These are phyloP conservation scores for Kernera saxatilis DNA, from an alignment of 345 rosid species.

Conservation along the genomic window DNA sequence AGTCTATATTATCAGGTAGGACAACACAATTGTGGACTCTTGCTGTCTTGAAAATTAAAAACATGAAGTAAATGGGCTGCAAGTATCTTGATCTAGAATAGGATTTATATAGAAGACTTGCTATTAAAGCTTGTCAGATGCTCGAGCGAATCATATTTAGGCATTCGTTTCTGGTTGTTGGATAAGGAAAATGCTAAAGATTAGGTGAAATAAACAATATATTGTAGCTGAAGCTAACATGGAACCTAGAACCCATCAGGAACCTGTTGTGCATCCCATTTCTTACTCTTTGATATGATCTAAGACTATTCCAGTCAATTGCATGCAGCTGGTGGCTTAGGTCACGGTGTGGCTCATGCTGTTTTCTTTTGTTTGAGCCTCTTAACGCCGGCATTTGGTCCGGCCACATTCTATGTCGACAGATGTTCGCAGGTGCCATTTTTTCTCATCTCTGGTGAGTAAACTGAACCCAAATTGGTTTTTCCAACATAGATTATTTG, in stretches of 20 bases:
- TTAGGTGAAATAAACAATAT: background rate
- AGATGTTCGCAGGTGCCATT: conserved; percentile 79
- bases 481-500: background rate
- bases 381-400: conserved; percentile 93
- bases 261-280: background rate
- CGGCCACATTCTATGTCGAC: conserved; percentile 78
- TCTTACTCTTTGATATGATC: conserved; percentile 13
- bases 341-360: conserved; percentile 98
- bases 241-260: background rate
- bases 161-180: background rate
- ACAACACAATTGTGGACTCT: background rate
- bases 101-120: background rate
- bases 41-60: background rate
- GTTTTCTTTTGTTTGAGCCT: conserved; percentile 95
- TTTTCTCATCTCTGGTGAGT: conserved; percentile 92
- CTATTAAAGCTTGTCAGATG: background rate
- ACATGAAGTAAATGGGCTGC: background rate
- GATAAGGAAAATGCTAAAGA: background rate
- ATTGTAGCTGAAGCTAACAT: background rate
- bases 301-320: conserved; percentile 28
- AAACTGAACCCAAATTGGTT: background rate
- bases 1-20: background rate
- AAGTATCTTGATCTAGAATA: background rate
- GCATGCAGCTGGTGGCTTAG: conserved; percentile 98
- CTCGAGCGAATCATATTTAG: background rate